Evolutionary conservation across 2,329 filamentous ascomycete genomes (phyloP).

Genomic region (Fusarium sp.): DNA sequence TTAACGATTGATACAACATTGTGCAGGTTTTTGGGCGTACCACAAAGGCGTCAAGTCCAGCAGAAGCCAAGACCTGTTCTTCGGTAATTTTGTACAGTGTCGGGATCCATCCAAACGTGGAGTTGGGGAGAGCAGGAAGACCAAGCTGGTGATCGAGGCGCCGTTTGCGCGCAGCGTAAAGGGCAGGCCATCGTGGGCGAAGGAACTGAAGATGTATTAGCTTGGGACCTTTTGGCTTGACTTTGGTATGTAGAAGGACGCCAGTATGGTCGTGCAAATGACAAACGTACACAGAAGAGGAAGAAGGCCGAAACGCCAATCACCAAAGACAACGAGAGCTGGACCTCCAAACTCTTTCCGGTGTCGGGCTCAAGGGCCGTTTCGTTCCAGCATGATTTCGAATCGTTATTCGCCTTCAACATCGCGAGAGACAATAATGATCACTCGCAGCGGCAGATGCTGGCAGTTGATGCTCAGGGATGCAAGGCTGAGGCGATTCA

Average conservation of each 20-base stretch:
- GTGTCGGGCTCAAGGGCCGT: conserved; percentile 42
- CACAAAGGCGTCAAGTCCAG: conserved; percentile 94
- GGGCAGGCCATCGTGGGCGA: conserved; percentile 88
- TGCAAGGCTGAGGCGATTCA: conserved; percentile 35
- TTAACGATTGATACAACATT: conserved; percentile 21
- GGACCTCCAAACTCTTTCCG: conserved; percentile 65
- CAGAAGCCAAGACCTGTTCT: conserved; percentile 87
- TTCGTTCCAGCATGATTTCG: background rate
- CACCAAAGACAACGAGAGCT: conserved; percentile 77
- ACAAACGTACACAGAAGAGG: conserved; percentile 74
- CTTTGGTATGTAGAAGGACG: background rate
- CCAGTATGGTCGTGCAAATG: background rate
- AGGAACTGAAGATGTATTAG: conserved; percentile 67
- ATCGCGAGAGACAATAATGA: conserved; percentile 10
- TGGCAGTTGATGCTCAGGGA: conserved; percentile 17
- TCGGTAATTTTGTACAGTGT: conserved; percentile 86
- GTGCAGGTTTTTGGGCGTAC: conserved; percentile 57
- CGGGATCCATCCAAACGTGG: conserved; percentile 93
- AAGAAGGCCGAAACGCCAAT: conserved; percentile 79
- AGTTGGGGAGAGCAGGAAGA: conserved; percentile 83
- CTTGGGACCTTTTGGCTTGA: background rate
- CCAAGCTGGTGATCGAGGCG: conserved; percentile 68
- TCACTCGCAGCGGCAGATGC: conserved; percentile 7
- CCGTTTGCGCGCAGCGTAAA: conserved; percentile 90
- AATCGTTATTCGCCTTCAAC: background rate